A percentile compares a stretch with the other conserved stretches of the same genome.
phyloP scores from a whole-genome alignment of 202 grass and related monocot species.

The Setaria italica region DNA sequence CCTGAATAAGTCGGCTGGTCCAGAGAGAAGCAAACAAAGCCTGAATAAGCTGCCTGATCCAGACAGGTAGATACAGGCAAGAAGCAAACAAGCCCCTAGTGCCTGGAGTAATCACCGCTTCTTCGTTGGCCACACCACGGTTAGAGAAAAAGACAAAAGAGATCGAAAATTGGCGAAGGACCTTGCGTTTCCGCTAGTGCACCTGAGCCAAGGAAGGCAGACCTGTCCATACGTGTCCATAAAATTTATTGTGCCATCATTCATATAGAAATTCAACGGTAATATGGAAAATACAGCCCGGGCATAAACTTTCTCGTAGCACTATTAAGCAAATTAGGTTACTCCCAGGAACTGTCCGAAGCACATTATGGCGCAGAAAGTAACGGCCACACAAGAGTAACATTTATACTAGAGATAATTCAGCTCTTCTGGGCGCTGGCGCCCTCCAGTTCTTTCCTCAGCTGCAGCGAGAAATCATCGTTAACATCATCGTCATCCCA shows the following conservation, averaged over 20 bases:
- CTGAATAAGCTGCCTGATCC: too few relatives aligned
- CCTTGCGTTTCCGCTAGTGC: too few relatives aligned
- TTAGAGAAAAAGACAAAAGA: too few relatives aligned
- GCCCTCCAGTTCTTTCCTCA: constrained; percentile 75
- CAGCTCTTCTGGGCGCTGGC: constrained; percentile 54
- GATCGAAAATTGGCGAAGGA: too few relatives aligned
- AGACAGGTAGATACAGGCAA: too few relatives aligned
- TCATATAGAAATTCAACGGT: neutral
- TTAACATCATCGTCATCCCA: constrained; percentile 80
- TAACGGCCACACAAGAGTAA: constrained; percentile 10
- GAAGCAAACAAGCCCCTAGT: too few relatives aligned
- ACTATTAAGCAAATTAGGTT: neutral
- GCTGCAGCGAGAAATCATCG: constrained; percentile 71
- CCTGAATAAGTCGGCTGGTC: too few relatives aligned
- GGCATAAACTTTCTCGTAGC: neutral
- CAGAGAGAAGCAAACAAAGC: too few relatives aligned
- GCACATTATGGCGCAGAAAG: constrained; percentile 14
- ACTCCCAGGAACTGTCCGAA: neutral
- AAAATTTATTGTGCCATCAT: neutral
- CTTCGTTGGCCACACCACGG: too few relatives aligned
- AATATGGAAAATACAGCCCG: neutral
- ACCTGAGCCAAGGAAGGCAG: too few relatives aligned
- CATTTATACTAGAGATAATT: constrained; percentile 27
- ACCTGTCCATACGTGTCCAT: too few relatives aligned
- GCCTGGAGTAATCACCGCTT: too few relatives aligned